A percentile compares a stretch with the other conserved stretches of the same genome.
Conservation (phyloP, 2,329 filamentous ascomycete species). For the Bretziella fagacearum region DNA sequence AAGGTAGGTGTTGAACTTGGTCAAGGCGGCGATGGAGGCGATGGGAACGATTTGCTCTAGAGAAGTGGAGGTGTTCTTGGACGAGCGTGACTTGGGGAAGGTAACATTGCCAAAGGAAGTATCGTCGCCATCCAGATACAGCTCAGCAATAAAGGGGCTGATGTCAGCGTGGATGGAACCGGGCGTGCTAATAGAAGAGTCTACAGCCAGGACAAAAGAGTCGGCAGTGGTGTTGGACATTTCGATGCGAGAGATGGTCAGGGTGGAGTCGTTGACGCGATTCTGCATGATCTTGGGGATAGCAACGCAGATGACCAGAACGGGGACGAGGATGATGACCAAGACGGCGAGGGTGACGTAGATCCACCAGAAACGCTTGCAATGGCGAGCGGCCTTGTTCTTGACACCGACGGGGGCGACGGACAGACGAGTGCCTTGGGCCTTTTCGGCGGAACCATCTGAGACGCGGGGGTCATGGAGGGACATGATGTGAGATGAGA, state of each 20-base stretch:
- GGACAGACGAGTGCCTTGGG: background rate
- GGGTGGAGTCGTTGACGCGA: conserved; percentile 35
- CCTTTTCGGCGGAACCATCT: background rate
- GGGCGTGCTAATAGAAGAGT: conserved; percentile 37
- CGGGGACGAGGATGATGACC: conserved; percentile 37
- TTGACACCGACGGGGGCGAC: conserved; percentile 21
- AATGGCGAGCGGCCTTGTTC: conserved; percentile 29
- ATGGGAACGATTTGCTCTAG: conserved; percentile 33
- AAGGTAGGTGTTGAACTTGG: conserved; percentile 37
- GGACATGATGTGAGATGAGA: background rate
- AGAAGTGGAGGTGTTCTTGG: conserved; percentile 34
- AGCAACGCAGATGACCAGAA: conserved; percentile 38
- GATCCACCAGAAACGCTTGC: conserved; percentile 44
- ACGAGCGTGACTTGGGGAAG: conserved; percentile 35
- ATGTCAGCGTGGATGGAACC: conserved; percentile 35
- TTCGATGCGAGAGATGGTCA: conserved; percentile 34
- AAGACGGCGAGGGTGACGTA: conserved; percentile 34
- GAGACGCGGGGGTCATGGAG: background rate
- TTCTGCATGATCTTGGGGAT: conserved; percentile 40
- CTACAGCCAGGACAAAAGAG: conserved; percentile 35
- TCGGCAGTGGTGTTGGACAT: conserved; percentile 30
- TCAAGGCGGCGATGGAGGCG: conserved; percentile 31
- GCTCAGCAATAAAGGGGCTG: conserved; percentile 32
- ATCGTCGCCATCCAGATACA: conserved; percentile 36
- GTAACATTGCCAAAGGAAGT: conserved; percentile 32